Evolutionary conservation across 2,329 filamentous ascomycete genomes (phyloP).

Genomic region (Paracoccidioides lutzii): DNA sequence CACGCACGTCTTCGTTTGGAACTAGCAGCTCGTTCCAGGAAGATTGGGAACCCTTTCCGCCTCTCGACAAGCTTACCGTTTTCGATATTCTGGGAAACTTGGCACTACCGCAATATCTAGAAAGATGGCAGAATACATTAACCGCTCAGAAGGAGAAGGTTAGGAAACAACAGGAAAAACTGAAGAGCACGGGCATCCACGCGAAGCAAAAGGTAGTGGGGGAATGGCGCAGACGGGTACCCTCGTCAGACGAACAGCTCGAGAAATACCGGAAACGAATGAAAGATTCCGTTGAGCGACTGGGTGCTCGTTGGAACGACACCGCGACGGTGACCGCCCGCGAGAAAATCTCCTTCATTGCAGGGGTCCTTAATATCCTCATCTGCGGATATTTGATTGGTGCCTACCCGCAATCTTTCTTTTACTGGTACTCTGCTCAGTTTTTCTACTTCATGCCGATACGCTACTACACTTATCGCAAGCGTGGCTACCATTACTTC

Average conservation of each 20-base stretch:
- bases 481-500: conserved; percentile 92
- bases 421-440: conserved; percentile 81
- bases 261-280: conserved; percentile 82
- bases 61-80: conserved; percentile 76
- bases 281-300: conserved; percentile 75
- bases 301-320: conserved; percentile 77
- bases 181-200: conserved; percentile 61
- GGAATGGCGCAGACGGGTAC: conserved; percentile 77
- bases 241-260: conserved; percentile 80
- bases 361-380: conserved; percentile 92
- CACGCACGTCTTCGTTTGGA: conserved; percentile 70
- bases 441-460: conserved; percentile 95
- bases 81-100: conserved; percentile 92
- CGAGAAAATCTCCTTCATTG: conserved; percentile 94
- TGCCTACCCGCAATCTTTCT: conserved; percentile 71
- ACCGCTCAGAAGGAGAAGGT: conserved; percentile 76
- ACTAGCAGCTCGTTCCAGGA: conserved; percentile 74
- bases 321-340: conserved; percentile 74
- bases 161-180: conserved; percentile 63
- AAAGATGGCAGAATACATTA: conserved; percentile 75
- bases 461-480: conserved; percentile 79
- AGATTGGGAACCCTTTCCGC: conserved; percentile 76
- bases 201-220: conserved; percentile 86
- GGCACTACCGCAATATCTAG: conserved; percentile 75
- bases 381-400: conserved; percentile 90